phyloP scores from a whole-genome alignment of 805 yeast genomes.

The Maudiozyma bulderi region DNA sequence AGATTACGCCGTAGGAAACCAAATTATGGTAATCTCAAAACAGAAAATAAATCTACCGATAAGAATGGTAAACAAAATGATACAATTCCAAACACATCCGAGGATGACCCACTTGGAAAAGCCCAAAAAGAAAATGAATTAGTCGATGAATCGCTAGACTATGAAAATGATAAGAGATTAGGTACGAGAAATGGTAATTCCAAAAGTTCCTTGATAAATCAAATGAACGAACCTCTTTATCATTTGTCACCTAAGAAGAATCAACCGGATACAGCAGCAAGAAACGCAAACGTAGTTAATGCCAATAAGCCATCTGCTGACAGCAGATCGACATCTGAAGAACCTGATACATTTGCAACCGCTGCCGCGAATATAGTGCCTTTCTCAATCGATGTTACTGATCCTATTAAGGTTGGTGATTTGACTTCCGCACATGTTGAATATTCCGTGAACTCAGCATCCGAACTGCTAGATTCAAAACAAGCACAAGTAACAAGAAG shows the following conservation, averaged over 20 bases:
- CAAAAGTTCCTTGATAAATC: slow-evolving; percentile 10
- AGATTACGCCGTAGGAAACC: slow-evolving; percentile 34
- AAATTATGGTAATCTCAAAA: slow-evolving; percentile 3
- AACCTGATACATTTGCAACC: slow-evolving; percentile 1
- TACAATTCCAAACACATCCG: not conserved
- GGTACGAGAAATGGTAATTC: slow-evolving; percentile 4
- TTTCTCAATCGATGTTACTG: slow-evolving; percentile 69
- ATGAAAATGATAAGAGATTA: slow-evolving; percentile 22
- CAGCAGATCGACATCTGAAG: not conserved
- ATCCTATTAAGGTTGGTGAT: slow-evolving; percentile 88
- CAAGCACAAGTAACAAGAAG: slow-evolving; percentile 60
- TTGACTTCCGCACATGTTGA: slow-evolving; percentile 81
- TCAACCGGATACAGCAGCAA: not conserved
- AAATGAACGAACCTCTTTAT: slow-evolving; percentile 20
- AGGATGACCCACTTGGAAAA: slow-evolving; percentile 28
- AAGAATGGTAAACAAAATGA: slow-evolving; percentile 10
- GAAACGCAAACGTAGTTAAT: slow-evolving; percentile 4
- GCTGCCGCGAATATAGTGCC: slow-evolving; percentile 6
- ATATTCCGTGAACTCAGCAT: slow-evolving; percentile 59
- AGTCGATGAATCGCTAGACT: slow-evolving; percentile 25
- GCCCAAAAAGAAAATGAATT: slow-evolving; percentile 25
- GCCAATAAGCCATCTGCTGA: not conserved
- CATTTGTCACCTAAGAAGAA: slow-evolving; percentile 14
- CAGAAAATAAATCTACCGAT: not conserved
- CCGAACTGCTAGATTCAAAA: slow-evolving; percentile 24